phyloP scores from a whole-genome alignment of 139 green algal species.

The Gonium pectorale region DNA sequence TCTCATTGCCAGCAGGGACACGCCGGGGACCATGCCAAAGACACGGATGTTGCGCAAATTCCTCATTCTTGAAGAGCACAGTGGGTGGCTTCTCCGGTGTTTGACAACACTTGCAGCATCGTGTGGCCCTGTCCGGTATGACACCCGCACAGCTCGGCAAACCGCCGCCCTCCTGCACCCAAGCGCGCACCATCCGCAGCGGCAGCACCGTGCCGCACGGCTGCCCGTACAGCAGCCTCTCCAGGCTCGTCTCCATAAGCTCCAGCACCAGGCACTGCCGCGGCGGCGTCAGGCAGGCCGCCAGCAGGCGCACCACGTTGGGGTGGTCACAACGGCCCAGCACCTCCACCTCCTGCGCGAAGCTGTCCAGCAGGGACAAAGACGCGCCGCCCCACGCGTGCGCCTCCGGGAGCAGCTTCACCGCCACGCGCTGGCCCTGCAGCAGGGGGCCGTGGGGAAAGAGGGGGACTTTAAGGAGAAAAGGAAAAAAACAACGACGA shows the following conservation, averaged over 20 bases:
- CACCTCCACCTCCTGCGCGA: constrained; percentile 22
- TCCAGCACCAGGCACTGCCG: constrained; percentile 26
- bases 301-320: constrained; percentile 10
- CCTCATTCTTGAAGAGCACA: too few relatives aligned
- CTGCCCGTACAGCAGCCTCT: neutral
- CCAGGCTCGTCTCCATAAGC: constrained; percentile 23
- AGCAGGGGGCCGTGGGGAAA: neutral
- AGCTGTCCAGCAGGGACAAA: neutral
- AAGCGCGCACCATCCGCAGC: too few relatives aligned
- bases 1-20: too few relatives aligned
- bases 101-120: neutral
- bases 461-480: neutral
- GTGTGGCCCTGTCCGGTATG: too few relatives aligned
- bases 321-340: constrained; percentile 4
- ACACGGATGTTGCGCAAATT: too few relatives aligned
- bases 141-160: too few relatives aligned
- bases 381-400: neutral
- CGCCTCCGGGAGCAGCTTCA: neutral
- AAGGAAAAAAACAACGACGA: too few relatives aligned
- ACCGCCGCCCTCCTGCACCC: too few relatives aligned
- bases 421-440: constrained; percentile 6
- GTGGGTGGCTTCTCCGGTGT: too few relatives aligned
- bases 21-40: too few relatives aligned
- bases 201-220: neutral
- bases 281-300: constrained; percentile 7